Percentiles rank a stretch among this genome's conserved stretches.
Evolutionary conservation across 768 basidiomycete species (phyloP).

Genomic region (Calocera viscosa): DNA sequence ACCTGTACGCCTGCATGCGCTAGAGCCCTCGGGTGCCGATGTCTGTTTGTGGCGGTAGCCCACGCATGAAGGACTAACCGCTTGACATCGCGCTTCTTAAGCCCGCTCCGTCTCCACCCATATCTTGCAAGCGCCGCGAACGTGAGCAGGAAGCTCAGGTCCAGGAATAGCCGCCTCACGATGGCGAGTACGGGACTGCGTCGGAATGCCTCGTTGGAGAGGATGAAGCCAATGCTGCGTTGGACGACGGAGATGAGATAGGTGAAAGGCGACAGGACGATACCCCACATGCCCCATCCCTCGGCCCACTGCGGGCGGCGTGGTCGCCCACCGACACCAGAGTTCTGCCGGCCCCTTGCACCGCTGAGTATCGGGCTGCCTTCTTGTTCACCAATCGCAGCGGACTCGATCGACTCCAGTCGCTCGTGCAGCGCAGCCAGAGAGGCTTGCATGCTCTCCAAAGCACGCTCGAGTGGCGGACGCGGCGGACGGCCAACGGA

Average conservation of each 20-base stretch:
- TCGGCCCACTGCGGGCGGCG: background rate
- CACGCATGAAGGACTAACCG: background rate
- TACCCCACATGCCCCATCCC: slow-evolving; percentile 2
- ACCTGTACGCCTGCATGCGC: background rate
- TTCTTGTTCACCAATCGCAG: background rate
- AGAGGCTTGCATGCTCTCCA: slow-evolving; percentile 70
- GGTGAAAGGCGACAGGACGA: background rate
- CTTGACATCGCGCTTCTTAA: slow-evolving; percentile 52
- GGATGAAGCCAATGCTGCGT: background rate
- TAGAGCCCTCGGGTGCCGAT: background rate
- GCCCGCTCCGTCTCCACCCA: slow-evolving; percentile 56
- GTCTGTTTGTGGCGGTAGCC: background rate
- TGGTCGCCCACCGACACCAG: background rate
- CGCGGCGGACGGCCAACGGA: background rate
- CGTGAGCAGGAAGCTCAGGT: slow-evolving; percentile 59
- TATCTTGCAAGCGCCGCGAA: slow-evolving; percentile 46
- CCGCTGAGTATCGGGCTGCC: background rate
- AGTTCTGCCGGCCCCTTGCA: background rate
- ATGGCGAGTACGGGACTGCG: slow-evolving; percentile 45
- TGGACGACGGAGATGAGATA: background rate
- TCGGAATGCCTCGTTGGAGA: background rate
- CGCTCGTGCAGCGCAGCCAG: slow-evolving; percentile 72
- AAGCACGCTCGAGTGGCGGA: slow-evolving; percentile 53
- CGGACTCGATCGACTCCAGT: slow-evolving; percentile 41
- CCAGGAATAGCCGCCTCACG: slow-evolving; percentile 61